These are phyloP conservation scores for Sambucus nigra DNA, from an alignment of 129 eudicot genomes.

Conservation along the genomic window DNA sequence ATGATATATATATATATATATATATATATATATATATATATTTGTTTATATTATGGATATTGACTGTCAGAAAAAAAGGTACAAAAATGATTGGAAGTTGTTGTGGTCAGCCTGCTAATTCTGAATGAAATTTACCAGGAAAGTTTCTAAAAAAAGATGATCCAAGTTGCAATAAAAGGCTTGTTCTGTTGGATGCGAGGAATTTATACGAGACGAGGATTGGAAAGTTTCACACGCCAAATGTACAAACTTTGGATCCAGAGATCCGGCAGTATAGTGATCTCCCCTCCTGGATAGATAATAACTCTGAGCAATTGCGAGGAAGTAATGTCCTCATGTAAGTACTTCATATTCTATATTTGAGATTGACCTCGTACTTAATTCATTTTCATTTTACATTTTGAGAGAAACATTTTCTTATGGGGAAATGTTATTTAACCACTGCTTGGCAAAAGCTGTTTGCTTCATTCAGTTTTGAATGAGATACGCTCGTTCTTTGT, in stretches of 20 bases:
- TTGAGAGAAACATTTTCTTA: neutral
- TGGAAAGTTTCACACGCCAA: slow-evolving; percentile 64
- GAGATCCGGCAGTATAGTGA: slow-evolving; percentile 89
- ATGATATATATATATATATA: no score
- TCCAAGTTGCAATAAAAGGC: slow-evolving; percentile 15
- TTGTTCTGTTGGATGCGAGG: slow-evolving; percentile 81
- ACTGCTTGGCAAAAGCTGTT: neutral
- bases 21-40: no score
- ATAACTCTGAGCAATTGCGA: slow-evolving; percentile 51
- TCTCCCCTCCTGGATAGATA: slow-evolving; percentile 82
- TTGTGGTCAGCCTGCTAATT: neutral
- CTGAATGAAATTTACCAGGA: slow-evolving; percentile 20
- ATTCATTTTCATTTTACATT: neutral
- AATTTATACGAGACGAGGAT: slow-evolving; percentile 89
- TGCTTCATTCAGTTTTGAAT: neutral
- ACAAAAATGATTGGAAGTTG: neutral
- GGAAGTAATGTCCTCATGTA: slow-evolving; percentile 71
- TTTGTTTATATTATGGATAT: neutral
- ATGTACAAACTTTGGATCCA: slow-evolving; percentile 81
- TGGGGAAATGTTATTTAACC: neutral
- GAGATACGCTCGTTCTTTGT: neutral
- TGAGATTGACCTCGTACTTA: neutral
- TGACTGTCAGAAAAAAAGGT: neutral
- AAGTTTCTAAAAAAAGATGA: slow-evolving; percentile 13
- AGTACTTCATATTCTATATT: slow-evolving; percentile 9